These are phyloP conservation scores for Cnidoscolus chayamansa DNA, from an alignment of 441 rosid species.

Conservation along the genomic window DNA sequence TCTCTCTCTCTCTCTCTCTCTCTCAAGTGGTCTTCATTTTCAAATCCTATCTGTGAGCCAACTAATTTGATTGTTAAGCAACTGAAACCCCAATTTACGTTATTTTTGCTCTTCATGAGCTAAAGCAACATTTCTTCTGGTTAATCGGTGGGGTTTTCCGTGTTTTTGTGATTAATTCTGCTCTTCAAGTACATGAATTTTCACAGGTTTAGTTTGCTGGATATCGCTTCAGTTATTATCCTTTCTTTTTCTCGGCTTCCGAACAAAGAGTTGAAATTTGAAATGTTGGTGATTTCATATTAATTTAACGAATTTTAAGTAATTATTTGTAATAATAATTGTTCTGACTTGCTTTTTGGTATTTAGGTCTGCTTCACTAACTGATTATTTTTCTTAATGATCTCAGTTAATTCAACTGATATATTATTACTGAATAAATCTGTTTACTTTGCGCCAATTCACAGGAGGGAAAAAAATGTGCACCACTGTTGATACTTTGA, in stretches of 20 bases:
- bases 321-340: not conserved
- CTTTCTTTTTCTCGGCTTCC: not conserved
- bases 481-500: conserved; percentile 76
- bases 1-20: not conserved
- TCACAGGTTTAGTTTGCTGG: not conserved
- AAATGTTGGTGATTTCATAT: not conserved
- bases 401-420: not conserved
- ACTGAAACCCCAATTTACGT: not conserved
- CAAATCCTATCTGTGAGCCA: not conserved
- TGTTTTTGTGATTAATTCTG: not conserved
- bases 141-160: not conserved
- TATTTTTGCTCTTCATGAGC: not conserved
- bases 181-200: not conserved
- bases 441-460: not conserved
- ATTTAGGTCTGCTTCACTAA: not conserved
- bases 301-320: not conserved
- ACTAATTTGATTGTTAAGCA: not conserved
- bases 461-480: conserved; percentile 83
- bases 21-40: not conserved
- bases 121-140: not conserved
- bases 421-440: not conserved
- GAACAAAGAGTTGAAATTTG: not conserved
- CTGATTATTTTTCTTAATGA: not conserved
- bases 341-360: no score
- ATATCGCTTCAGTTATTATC: not conserved